Evolutionary conservation across 495 filamentous ascomycete species (phyloP).

Genomic region (Aspergillus heteromorphus): DNA sequence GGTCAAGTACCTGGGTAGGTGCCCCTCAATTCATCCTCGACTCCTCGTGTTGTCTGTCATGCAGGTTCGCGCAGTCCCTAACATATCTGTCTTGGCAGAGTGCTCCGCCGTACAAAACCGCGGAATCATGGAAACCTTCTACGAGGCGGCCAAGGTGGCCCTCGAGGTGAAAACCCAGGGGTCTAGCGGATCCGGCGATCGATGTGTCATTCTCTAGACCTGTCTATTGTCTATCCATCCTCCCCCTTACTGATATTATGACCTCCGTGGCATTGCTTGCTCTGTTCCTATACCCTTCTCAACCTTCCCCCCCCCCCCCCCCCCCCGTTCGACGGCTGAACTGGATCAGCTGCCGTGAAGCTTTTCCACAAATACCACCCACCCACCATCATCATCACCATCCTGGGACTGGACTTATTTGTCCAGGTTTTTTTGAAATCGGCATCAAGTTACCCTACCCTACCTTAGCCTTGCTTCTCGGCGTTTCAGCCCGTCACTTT

Average conservation of each 20-base stretch:
- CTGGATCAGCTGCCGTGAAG: neutral
- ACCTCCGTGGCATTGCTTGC: constrained; percentile 2
- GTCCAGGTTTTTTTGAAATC: neutral
- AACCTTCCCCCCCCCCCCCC: constrained; percentile 1
- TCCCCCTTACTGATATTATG: neutral
- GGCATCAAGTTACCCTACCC: neutral
- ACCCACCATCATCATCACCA: too few species aligned
- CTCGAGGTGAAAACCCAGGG: constrained; percentile 68
- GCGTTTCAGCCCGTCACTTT: constrained; percentile 26
- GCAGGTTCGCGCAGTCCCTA: constrained; percentile 1
- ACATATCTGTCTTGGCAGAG: constrained; percentile 47
- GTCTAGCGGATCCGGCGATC: constrained; percentile 26
- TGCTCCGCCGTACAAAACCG: constrained; percentile 97
- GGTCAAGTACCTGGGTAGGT: constrained; percentile 78
- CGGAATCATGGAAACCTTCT: constrained; percentile 97
- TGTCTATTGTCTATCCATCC: too few species aligned
- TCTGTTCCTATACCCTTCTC: constrained; percentile 12
- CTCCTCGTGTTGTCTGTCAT: constrained; percentile 3
- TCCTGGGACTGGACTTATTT: neutral
- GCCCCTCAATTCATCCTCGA: too few species aligned
- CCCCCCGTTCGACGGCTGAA: neutral
- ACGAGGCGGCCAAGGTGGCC: constrained; percentile 95
- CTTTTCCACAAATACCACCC: too few species aligned
- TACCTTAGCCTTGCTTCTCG: too few species aligned
- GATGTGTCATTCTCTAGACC: constrained; percentile 33